Conservation (phyloP, 1,284 basidiomycete species). For the Porodaedalea pini region DNA sequence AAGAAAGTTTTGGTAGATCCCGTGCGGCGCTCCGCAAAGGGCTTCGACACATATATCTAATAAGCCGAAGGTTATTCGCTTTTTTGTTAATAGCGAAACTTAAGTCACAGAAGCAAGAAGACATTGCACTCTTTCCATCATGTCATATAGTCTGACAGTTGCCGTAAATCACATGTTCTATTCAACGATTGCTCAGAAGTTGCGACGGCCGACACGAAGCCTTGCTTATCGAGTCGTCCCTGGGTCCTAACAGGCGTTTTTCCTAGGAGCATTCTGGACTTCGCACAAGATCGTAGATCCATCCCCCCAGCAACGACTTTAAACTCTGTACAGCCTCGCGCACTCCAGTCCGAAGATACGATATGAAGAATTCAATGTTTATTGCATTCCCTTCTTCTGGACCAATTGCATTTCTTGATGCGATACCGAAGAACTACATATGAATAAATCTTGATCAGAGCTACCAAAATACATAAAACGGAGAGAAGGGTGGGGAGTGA, state of each 20-base stretch:
- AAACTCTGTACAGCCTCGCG: neutral
- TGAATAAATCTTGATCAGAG: conserved; percentile 18
- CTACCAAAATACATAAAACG: neutral
- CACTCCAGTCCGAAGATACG: neutral
- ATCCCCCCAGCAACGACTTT: conserved; percentile 5
- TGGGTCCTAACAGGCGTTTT: neutral
- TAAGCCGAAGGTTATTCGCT: too few species aligned
- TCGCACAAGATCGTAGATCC: neutral
- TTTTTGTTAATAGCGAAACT: neutral
- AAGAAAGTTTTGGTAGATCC: too few species aligned
- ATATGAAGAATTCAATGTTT: neutral
- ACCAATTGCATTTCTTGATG: neutral
- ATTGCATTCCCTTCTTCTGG: neutral
- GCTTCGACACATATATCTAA: too few species aligned
- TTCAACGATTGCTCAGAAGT: neutral
- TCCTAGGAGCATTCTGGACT: neutral
- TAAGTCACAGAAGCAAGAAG: neutral
- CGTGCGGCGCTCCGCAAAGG: too few species aligned
- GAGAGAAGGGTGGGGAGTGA: conserved; percentile 1
- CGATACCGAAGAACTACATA: conserved; percentile 14
- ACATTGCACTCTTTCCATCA: too few species aligned
- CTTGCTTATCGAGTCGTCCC: too few species aligned
- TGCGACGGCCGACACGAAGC: neutral
- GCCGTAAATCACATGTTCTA: neutral
- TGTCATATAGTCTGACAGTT: too few species aligned